Evolutionary conservation across 768 basidiomycete species (phyloP).

Genomic region (Phanerochaete sordida): DNA sequence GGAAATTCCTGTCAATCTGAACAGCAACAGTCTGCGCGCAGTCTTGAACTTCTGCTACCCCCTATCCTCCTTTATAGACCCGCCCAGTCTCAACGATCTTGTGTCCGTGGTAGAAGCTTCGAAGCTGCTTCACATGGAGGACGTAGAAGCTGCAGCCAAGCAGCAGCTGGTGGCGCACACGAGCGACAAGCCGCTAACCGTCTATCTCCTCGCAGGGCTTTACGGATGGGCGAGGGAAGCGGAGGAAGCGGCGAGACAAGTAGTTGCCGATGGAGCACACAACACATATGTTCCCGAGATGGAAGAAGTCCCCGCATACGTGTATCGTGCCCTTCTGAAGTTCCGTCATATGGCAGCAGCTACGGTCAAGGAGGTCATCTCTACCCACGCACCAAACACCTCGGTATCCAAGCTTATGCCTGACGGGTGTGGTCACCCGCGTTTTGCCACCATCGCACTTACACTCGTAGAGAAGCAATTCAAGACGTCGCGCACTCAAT

Average conservation of each 20-base stretch:
- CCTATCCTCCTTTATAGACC: not conserved
- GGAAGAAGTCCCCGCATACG: slow-evolving; percentile 1
- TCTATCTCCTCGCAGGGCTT: not conserved
- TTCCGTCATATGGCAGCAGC: not conserved
- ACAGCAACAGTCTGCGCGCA: not conserved
- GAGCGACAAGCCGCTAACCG: not conserved
- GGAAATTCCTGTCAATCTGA: not conserved
- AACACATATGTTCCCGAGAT: slow-evolving; percentile 4
- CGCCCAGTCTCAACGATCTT: not conserved
- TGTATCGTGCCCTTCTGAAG: not conserved
- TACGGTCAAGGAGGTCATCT: not conserved
- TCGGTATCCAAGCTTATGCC: not conserved
- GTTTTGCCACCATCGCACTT: not conserved
- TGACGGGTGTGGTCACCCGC: not conserved
- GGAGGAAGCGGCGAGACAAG: not conserved
- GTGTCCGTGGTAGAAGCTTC: not conserved
- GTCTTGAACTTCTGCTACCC: not conserved
- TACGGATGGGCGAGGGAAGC: slow-evolving; percentile 5
- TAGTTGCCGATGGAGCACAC: not conserved
- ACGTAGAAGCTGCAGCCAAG: not conserved
- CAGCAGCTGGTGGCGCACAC: not conserved
- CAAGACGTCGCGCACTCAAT: not conserved
- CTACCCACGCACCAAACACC: not conserved
- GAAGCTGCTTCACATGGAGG: not conserved
- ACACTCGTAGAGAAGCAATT: not conserved